Evolutionary conservation across 1,139 yeast species (phyloP).

Genomic region (Suhomyces kunorum): DNA sequence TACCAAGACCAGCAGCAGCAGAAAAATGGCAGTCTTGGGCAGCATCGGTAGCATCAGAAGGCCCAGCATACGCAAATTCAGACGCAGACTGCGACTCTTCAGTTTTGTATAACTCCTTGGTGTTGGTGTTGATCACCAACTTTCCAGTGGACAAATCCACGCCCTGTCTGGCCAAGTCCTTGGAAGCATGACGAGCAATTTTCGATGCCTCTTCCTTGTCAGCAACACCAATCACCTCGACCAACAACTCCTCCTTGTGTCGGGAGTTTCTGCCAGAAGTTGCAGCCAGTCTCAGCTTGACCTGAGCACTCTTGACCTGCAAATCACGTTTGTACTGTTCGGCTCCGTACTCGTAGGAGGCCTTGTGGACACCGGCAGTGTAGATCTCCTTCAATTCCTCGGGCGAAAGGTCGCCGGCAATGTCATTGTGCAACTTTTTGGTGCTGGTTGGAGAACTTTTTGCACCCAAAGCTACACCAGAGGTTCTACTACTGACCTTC

Average conservation of each 20-base stretch:
- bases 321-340: conserved; percentile 1
- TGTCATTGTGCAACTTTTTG: background rate
- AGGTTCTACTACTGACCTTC: conserved; percentile 5
- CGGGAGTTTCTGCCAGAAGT: background rate
- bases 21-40: background rate
- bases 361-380: conserved; percentile 18
- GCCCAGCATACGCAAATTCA: background rate
- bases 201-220: conserved; percentile 36
- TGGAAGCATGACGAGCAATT: conserved; percentile 40
- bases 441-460: background rate
- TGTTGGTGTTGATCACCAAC: conserved; percentile 38
- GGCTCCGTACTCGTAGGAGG: conserved; percentile 20
- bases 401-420: conserved; percentile 1
- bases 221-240: conserved; percentile 42
- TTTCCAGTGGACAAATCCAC: conserved; percentile 40
- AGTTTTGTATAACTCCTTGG: conserved; percentile 33
- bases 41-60: background rate
- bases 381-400: conserved; percentile 13
- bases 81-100: conserved; percentile 10
- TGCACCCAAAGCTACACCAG: background rate
- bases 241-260: conserved; percentile 25
- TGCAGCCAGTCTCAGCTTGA: background rate
- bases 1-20: conserved; percentile 4
- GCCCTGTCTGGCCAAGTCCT: conserved; percentile 35
- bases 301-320: background rate